A percentile compares a stretch with the other conserved stretches of the same genome.
These are phyloP conservation scores for Xanthoceras sorbifolium DNA, from an alignment of 345 rosid species.

Conservation along the genomic window DNA sequence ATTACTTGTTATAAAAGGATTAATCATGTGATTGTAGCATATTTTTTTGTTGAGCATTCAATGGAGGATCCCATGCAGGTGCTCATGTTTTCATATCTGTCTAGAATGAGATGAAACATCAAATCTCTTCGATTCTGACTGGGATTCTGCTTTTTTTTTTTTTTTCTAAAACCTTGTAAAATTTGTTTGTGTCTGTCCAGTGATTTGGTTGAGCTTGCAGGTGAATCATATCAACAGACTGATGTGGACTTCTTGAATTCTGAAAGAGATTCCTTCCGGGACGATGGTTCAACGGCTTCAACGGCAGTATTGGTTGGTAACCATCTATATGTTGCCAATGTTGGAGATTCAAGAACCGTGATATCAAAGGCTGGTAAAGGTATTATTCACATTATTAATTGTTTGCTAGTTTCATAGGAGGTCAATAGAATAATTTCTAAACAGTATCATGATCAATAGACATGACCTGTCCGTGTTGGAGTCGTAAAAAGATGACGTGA, in stretches of 20 bases:
- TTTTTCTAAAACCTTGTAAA: background rate
- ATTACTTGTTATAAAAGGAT: background rate
- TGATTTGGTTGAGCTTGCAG: constrained; percentile 43
- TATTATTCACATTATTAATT: constrained; percentile 17
- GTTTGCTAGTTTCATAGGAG: background rate
- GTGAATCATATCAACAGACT: constrained; percentile 86
- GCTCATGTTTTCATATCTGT: constrained; percentile 17
- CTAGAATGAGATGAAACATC: constrained; percentile 2
- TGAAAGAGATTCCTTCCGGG: constrained; percentile 76
- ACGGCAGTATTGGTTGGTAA: constrained; percentile 87
- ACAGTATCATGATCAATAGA: background rate
- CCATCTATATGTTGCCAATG: constrained; percentile 97
- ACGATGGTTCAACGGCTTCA: constrained; percentile 99
- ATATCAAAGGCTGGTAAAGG: constrained; percentile 94
- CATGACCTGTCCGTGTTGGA: background rate
- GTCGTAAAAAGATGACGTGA: background rate
- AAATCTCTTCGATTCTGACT: constrained; percentile 6
- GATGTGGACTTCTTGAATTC: constrained; percentile 84
- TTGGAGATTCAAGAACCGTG: constrained; percentile 96
- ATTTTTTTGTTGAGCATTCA: constrained; percentile 14
- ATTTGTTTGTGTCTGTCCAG: constrained; percentile 8
- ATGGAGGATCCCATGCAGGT: constrained; percentile 27
- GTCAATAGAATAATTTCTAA: background rate
- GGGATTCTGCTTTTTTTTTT: constrained; percentile 12
- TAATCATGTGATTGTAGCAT: constrained; percentile 12